phyloP scores from a whole-genome alignment of 2,329 filamentous ascomycete species.

The Zasmidium cellare region DNA sequence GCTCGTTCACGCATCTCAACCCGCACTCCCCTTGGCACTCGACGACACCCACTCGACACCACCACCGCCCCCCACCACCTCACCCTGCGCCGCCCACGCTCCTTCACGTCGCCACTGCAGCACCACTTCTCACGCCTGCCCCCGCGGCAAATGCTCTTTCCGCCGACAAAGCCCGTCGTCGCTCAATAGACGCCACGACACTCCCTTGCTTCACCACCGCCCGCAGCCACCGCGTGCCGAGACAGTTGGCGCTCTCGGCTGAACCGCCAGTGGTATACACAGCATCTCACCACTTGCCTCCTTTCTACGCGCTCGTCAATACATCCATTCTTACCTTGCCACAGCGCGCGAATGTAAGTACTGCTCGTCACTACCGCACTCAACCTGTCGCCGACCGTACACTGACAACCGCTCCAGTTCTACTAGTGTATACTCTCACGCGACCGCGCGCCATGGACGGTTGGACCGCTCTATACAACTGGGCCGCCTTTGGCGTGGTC shows the following conservation, averaged over 20 bases:
- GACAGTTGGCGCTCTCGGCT: not conserved
- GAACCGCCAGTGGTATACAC: not conserved
- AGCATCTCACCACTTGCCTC: not conserved
- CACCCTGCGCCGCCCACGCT: not conserved
- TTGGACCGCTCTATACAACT: slow-evolving; percentile 10
- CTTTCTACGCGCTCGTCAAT: not conserved
- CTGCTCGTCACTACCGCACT: not conserved
- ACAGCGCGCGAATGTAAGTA: not conserved
- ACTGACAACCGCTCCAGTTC: not conserved
- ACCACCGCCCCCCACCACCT: not conserved
- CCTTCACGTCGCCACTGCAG: not conserved
- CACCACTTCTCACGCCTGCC: not conserved
- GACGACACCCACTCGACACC: no score
- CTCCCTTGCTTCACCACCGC: not conserved
- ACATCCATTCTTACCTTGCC: not conserved
- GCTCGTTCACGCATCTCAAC: no score
- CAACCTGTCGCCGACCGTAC: not conserved
- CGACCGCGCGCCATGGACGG: slow-evolving; percentile 3
- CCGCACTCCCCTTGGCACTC: no score
- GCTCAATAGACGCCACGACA: not conserved
- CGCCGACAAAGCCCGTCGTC: not conserved
- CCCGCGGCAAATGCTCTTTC: not conserved
- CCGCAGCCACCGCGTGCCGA: not conserved
- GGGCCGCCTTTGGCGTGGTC: slow-evolving; percentile 7
- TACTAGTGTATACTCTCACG: not conserved